Evolutionary conservation across 2,329 filamentous ascomycete species (phyloP).

Genomic region (Fusarium oxysporum): DNA sequence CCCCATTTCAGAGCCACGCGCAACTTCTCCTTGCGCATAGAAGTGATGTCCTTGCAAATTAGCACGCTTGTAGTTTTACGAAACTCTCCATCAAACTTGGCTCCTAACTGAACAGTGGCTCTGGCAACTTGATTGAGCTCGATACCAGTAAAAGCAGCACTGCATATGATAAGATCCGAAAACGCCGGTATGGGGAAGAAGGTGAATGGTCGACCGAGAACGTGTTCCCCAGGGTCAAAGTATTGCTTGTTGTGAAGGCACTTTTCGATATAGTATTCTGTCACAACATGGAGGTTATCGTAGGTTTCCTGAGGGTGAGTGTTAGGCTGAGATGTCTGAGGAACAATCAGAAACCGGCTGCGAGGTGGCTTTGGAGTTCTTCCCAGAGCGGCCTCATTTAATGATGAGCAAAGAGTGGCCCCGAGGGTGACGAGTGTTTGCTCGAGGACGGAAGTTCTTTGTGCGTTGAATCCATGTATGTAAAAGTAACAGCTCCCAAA

Average conservation of each 20-base stretch:
- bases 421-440: constrained; percentile 62
- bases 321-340: constrained; percentile 61
- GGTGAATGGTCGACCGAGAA: constrained; percentile 82
- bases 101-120: constrained; percentile 80
- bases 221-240: constrained; percentile 74
- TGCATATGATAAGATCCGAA: constrained; percentile 76
- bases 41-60: constrained; percentile 71
- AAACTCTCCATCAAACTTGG: constrained; percentile 82
- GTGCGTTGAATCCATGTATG: constrained; percentile 68
- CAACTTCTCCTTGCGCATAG: constrained; percentile 79
- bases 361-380: constrained; percentile 46
- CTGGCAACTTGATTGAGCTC: constrained; percentile 88
- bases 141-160: constrained; percentile 84
- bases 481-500: constrained; percentile 70
- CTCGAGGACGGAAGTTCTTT: constrained; percentile 61
- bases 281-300: constrained; percentile 68
- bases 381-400: constrained; percentile 55
- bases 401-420: constrained; percentile 56
- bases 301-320: constrained; percentile 55
- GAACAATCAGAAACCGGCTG: constrained; percentile 65
- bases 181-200: constrained; percentile 78
- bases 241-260: constrained; percentile 83
- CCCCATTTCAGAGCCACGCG: constrained; percentile 79
- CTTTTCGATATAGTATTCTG: constrained; percentile 93
- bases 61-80: constrained; percentile 79